Base-by-base conservation (phyloP, 331 rosid species). In the Quercus lobata region DNA sequence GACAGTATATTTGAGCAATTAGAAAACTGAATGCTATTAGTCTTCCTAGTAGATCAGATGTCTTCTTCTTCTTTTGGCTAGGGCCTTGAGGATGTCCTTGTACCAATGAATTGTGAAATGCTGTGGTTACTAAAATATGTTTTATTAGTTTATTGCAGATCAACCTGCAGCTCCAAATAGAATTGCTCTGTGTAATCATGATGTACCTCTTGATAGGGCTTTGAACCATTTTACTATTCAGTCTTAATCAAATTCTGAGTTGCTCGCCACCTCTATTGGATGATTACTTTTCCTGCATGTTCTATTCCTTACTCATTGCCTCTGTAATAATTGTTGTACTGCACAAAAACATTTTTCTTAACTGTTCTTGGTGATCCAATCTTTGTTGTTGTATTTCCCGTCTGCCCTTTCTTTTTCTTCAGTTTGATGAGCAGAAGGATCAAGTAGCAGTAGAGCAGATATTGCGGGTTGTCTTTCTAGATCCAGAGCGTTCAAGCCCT, bases 381-480 rank as follows among this genome's bases (percentile, higher is more conserved):
- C 11, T 8, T 24, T 35, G 35, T 41, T 77, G 41, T 65, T 81
- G 18, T 65, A 35, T 34, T 10, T 37, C 19, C 35, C 5, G 3
- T 18, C 8, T 18, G 46, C 14, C 27, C 76, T 69, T 49, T 76
- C 44, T 83, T 69, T 81, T 74, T 53, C 62, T 37, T 74, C 85
- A 94, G 99, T 95, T 95, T 82, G 99, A 95, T 77, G 99, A 95
- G 89, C 99, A 87, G 84, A 92, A 90, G 87, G 97, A 92, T 29
- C 97, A 90, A 87, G 97, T 93, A 60, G 86, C 97, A 22, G 73
- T 92, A 72, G 99, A 95, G 82, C 97, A 92, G 89, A 89, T 95
- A 78, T 21, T 95, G 83, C 96, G 94, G 30, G 99, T 87, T 83
- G 90, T 91, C 73, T 95, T 95, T 84, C 86, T 95, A 60, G 99